Base-by-base conservation (phyloP, 2,329 filamentous ascomycete species). In the Fusarium sp. region DNA sequence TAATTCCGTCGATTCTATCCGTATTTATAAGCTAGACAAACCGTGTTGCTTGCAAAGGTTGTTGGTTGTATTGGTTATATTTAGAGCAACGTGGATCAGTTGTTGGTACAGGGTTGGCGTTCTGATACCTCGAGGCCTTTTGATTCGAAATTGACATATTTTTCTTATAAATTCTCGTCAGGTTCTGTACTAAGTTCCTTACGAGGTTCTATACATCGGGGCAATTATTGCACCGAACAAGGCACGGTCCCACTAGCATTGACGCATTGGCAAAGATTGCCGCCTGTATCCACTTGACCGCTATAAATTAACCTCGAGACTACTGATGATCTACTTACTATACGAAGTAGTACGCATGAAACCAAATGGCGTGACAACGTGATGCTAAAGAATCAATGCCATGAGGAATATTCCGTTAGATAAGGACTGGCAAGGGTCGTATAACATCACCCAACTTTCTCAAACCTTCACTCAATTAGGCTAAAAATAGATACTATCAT, bases 11-110 rank as follows among this genome's bases (percentile, higher is more conserved):
- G 33, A 54, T 13, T 22, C 44, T 22, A 50, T 33, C 7, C 10
- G 31, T 39, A 68, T 68, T 68, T 63, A 51, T 68, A 68, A 68
- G 64, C 64, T 5, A 22, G 15, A 18, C 22, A 42, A 33, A 38
- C 18, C 9, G 8, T 35, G 57, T 26, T 41, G 36, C 16, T 42
- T 9, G 28, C 35, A 18, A 54, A 42, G 33, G 11, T 28, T 39
- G 50, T 28, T 54, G 50, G 20, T 18, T 10, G 14, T 22, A 50
- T 36, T 58, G 55, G 55, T 0, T 7, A 30, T 2, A 28, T 58
- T 15, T 3, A 24, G 13, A 50, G 22, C 41, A 36, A 58, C 24
- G 12, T 24, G 24, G 41, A n/a, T 30, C 2, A 7, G 20, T 14
- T 30, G 15, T 39, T 30, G 47, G 47, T 51, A 4, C 16, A 30